Evolutionary conservation across 2,329 filamentous ascomycete genomes (phyloP).

Genomic region (Pseudocercospora pini-densiflorae): DNA sequence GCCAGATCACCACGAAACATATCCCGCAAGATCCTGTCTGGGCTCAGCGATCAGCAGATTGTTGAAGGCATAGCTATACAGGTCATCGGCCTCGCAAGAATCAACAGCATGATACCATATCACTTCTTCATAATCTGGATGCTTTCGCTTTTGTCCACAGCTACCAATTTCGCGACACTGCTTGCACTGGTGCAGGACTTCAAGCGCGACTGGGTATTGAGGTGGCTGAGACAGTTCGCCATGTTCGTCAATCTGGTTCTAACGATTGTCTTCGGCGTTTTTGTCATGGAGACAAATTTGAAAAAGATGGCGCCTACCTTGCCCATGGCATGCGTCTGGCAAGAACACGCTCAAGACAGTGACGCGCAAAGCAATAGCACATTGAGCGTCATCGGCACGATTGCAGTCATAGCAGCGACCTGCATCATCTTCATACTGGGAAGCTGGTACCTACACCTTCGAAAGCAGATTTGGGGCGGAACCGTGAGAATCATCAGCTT

Average conservation of each 20-base stretch:
- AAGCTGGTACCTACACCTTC: constrained; percentile 68
- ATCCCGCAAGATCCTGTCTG: constrained; percentile 66
- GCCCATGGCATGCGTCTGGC: constrained; percentile 67
- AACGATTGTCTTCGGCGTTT: constrained; percentile 60
- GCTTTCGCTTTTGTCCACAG: constrained; percentile 66
- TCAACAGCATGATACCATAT: constrained; percentile 64
- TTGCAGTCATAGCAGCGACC: constrained; percentile 65
- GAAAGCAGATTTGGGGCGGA: constrained; percentile 59
- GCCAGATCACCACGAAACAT: constrained; percentile 57
- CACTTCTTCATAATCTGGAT: constrained; percentile 76
- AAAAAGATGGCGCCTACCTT: constrained; percentile 57
- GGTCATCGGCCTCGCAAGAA: constrained; percentile 64
- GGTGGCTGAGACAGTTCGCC: constrained; percentile 67
- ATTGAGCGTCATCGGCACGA: constrained; percentile 60
- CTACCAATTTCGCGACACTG: constrained; percentile 68
- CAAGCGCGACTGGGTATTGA: constrained; percentile 67
- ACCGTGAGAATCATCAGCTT: constrained; percentile 59
- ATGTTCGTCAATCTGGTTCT: constrained; percentile 69
- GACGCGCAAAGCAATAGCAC: constrained; percentile 41
- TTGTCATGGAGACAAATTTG: constrained; percentile 60
- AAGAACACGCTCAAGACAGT: constrained; percentile 44
- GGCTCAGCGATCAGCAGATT: constrained; percentile 71
- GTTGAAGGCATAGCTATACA: constrained; percentile 72
- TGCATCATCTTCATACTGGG: constrained; percentile 62
- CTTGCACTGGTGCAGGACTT: constrained; percentile 70